Conservation (phyloP, 495 filamentous ascomycete species). For the Aspergillus haitiensis region DNA sequence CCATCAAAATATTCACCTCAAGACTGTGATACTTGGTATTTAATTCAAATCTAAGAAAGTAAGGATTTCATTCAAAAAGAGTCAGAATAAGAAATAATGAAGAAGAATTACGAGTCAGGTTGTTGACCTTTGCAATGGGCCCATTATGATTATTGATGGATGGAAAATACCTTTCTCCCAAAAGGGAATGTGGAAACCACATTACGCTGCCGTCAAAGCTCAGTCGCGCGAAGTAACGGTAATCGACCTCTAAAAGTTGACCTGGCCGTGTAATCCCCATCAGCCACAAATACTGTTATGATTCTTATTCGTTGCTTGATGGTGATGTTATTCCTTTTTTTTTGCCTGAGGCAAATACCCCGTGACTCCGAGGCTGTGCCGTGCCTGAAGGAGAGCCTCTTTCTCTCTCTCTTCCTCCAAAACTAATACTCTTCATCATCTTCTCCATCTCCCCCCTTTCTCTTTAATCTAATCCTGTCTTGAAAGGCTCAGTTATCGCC, state of each 20-base stretch:
- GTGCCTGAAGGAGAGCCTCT: background rate
- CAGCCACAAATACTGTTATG: background rate
- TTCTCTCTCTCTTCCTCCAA: background rate
- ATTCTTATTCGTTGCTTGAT: background rate
- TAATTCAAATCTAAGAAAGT: no score
- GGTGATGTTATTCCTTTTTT: background rate
- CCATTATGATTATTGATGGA: no score
- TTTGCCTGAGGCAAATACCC: conserved; percentile 19
- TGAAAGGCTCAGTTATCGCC: background rate
- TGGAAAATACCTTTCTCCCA: no score
- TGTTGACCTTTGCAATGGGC: no score
- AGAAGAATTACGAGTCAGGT: no score
- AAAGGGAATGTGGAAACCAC: background rate
- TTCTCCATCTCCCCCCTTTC: conserved; percentile 9
- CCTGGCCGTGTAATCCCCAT: background rate
- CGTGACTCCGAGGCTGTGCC: conserved; percentile 26
- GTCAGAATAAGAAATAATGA: no score
- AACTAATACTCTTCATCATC: background rate
- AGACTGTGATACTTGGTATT: no score
- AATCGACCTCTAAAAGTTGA: background rate
- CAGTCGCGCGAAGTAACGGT: background rate
- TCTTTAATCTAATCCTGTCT: conserved; percentile 16
- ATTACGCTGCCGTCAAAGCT: background rate
- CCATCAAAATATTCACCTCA: no score
- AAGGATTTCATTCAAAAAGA: no score